phyloP scores from a whole-genome alignment of 2,329 filamentous ascomycete species.

The Tolypocladium guangdongense region DNA sequence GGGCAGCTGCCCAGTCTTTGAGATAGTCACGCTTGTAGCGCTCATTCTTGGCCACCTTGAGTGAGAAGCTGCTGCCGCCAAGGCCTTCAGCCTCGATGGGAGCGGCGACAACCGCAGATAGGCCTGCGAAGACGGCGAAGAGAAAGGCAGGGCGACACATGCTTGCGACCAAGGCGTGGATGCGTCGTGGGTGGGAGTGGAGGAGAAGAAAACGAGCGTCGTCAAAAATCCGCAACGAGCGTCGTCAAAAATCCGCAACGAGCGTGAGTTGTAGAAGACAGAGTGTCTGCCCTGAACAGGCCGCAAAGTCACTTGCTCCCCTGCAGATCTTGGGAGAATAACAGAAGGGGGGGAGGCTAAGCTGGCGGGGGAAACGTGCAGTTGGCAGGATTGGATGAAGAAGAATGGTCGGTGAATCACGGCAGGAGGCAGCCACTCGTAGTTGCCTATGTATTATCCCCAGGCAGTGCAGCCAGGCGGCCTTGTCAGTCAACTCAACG shows the following conservation, averaged over 20 bases:
- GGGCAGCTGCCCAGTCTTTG: constrained; percentile 20
- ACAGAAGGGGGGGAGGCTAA: background rate
- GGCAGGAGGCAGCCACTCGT: background rate
- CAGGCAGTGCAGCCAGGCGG: background rate
- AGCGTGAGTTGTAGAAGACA: background rate
- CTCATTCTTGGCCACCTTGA: constrained; percentile 13
- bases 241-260: background rate
- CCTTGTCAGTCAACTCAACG: too few relatives aligned
- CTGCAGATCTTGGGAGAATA: background rate
- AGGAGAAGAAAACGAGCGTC: background rate
- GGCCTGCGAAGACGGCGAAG: background rate
- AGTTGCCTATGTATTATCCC: background rate
- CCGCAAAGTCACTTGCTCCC: background rate
- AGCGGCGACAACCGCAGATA: background rate
- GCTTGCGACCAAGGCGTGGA: background rate
- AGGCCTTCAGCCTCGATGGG: background rate
- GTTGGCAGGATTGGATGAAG: background rate
- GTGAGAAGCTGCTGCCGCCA: constrained; percentile 13
- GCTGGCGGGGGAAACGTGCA: background rate
- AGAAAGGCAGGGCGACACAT: background rate
- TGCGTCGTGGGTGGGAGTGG: background rate
- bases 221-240: background rate
- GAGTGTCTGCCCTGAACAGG: background rate
- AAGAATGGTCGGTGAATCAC: background rate
- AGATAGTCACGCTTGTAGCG: constrained; percentile 18